Conservation (phyloP, 331 rosid genomes). For the Acacia pycnantha region DNA sequence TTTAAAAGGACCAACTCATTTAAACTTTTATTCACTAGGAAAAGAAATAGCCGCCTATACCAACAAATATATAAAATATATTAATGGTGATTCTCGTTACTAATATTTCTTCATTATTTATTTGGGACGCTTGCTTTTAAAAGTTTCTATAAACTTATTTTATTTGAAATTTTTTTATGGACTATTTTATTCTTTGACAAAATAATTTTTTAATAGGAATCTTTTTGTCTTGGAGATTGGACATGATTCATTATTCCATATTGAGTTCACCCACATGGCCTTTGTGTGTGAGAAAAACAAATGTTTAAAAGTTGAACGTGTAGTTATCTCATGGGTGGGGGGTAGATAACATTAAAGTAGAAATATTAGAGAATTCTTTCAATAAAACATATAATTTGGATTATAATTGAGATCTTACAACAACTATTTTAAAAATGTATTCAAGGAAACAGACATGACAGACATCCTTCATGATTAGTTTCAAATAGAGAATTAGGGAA, state of each 20-base stretch:
- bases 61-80: background rate
- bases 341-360: background rate
- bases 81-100: background rate
- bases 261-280: constrained; percentile 14
- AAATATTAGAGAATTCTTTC: background rate
- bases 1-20: background rate
- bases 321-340: background rate
- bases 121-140: background rate
- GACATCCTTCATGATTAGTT: background rate
- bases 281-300: background rate
- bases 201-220: constrained; percentile 14
- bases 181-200: background rate
- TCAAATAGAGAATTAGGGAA: constrained; percentile 20
- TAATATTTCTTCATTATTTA: background rate
- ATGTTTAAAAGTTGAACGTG: background rate
- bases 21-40: background rate
- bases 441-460: constrained; percentile 10
- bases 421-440: background rate
- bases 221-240: constrained; percentile 19
- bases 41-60: background rate
- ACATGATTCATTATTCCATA: constrained; percentile 31
- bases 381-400: background rate
- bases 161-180: background rate
- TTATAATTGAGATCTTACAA: background rate
- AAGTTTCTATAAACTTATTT: background rate